Evolutionary conservation across 306 rosid species (phyloP), one percentile per base, ranked within the genome.

Genomic region (Glycine soja): DNA sequence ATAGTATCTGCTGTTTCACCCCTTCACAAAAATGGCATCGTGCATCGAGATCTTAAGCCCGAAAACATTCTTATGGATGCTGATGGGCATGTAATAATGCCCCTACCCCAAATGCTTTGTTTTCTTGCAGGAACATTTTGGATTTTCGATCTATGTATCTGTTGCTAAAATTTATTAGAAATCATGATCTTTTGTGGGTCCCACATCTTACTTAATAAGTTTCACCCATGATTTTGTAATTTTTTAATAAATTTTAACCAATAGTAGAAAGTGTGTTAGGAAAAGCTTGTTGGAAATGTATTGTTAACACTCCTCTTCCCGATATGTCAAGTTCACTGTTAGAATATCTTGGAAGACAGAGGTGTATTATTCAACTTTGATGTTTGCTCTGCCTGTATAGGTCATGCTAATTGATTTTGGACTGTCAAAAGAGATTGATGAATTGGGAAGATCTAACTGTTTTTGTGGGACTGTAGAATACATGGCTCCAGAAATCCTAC

Each of bases 381-480:
- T 66, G 2, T 72, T 47, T 70, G 40, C 38, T 19, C 64, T 67
- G 47, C 76, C 38, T 0, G 8, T 85, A 58, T 86, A 95, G 99
- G 96, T 95, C 77, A 86, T 95, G 92, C 90, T 95, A 11, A 95
- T 98, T 65, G 98, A 95, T 88, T 95, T 95, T 85, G 99, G 99
- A 81, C 81, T 93, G 81, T 95, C 99, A 3, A 95, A 93, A 86
- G 97, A 93, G 83, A 95, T 95, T 59, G 97, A 95, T 12, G 92
- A 89, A 75, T 90, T 86, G 0, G 91, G 91, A 63, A 89, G 99
- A 82, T 91, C 99, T 8, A 95, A 95, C 80, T 95, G 98, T 43
- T n/a, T 95, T 88, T 95, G 98, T 58, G 99, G 99, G 54, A 95
- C 99, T 40, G 90, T 92, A 0, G 99, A 93, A 70, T 95, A 93